Percentiles rank a stretch among this genome's conserved stretches.
Evolutionary conservation across 176 grass and related monocot genomes (phyloP).

Genomic region (Carex kokanica): DNA sequence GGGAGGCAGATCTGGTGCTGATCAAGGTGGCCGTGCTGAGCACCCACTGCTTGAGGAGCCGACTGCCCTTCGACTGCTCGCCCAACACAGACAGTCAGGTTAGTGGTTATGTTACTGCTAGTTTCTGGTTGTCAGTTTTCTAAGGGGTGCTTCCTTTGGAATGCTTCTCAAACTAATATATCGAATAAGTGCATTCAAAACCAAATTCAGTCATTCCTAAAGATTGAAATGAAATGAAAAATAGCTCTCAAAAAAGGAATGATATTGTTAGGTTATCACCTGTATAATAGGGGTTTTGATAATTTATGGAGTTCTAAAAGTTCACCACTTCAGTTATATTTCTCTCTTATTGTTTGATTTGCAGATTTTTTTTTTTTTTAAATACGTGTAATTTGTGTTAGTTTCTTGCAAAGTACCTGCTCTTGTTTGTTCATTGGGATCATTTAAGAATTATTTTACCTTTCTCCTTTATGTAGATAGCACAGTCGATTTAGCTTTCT

Average conservation of each 20-base stretch:
- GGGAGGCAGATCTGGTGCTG: conserved; percentile 39
- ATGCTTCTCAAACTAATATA: conserved; percentile 9
- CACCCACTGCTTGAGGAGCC: conserved; percentile 92
- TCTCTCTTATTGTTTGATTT: background rate
- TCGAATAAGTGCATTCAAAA: conserved; percentile 1
- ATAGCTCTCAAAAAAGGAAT: background rate
- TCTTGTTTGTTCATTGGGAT: background rate
- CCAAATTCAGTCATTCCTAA: background rate
- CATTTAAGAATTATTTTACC: conserved; percentile 11
- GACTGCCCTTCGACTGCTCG: conserved; percentile 52
- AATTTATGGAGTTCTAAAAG: background rate
- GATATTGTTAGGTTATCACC: background rate
- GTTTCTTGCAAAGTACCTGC: background rate
- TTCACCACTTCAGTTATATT: background rate
- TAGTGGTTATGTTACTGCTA: background rate
- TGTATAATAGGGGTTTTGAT: background rate
- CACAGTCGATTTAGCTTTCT: conserved; percentile 82
- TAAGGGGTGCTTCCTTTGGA: background rate
- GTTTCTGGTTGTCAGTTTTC: conserved; percentile 8
- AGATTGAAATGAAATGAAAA: conserved; percentile 7
- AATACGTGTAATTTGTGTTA: conserved; percentile 11
- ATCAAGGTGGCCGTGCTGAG: conserved; percentile 62
- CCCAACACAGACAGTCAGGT: conserved; percentile 84
- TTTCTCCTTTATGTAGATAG: conserved; percentile 48
- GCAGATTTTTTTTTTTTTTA: conserved; percentile 11